These are phyloP conservation scores for Aspergillus melleus DNA, from an alignment of 2,329 filamentous ascomycete genomes.

Conservation along the genomic window DNA sequence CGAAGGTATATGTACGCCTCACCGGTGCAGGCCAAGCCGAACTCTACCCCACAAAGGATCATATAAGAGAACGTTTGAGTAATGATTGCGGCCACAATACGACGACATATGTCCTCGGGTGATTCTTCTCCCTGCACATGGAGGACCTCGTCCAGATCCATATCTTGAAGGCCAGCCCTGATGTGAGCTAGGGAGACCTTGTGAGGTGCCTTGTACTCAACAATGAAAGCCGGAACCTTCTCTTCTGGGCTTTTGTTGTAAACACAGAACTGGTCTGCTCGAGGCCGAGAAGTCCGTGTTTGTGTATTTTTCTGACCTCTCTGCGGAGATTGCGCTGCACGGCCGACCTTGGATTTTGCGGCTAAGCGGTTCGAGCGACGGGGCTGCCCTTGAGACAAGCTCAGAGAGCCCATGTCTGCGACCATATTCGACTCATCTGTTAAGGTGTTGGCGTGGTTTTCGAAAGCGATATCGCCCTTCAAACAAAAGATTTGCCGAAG, in stretches of 20 bases:
- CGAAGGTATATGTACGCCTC: conserved; percentile 48
- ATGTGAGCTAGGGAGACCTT: conserved; percentile 49
- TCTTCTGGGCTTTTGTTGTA: conserved; percentile 26
- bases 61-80: conserved; percentile 46
- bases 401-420: conserved; percentile 8
- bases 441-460: conserved; percentile 4
- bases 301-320: not conserved
- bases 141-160: not conserved
- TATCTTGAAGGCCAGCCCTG: conserved; percentile 42
- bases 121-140: not conserved
- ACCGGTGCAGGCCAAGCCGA: conserved; percentile 45
- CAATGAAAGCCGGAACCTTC: conserved; percentile 29
- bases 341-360: not conserved
- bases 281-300: conserved; percentile 16
- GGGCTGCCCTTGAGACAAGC: not conserved
- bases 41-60: conserved; percentile 47
- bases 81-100: not conserved
- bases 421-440: conserved; percentile 12
- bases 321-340: no score
- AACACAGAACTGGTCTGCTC: conserved; percentile 37
- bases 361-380: not conserved
- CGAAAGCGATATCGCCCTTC: no score
- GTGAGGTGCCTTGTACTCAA: conserved; percentile 51
- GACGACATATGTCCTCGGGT: not conserved
- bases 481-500: no score